Percentiles rank a stretch among this genome's conserved stretches.
These are phyloP conservation scores for Fonsecaea nubica DNA, from an alignment of 2,329 filamentous ascomycete species.

Conservation along the genomic window DNA sequence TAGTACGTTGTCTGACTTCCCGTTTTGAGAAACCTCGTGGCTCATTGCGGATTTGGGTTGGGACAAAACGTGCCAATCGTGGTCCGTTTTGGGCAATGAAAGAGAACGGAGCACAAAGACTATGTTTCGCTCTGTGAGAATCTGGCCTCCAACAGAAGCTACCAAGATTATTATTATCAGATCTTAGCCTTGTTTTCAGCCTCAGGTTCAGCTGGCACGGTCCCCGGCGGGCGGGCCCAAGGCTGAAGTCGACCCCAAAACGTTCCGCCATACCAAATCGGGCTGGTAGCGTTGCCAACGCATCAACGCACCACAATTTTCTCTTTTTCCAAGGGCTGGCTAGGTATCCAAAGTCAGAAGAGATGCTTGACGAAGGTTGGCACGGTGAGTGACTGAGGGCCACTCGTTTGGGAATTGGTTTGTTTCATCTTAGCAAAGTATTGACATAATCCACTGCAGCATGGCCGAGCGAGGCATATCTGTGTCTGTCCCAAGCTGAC, in stretches of 20 bases:
- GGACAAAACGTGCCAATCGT: background rate
- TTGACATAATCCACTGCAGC: background rate
- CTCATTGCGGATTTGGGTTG: background rate
- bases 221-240: background rate
- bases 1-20: background rate
- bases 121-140: background rate
- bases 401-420: background rate
- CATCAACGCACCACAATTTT: background rate
- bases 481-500: background rate
- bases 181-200: slow-evolving; percentile 8
- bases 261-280: background rate
- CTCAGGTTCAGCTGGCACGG: slow-evolving; percentile 5
- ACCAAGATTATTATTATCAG: background rate
- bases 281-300: background rate
- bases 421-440: background rate
- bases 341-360: background rate
- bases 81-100: background rate
- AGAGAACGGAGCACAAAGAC: background rate
- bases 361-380: background rate
- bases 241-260: slow-evolving; percentile 2
- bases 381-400: background rate
- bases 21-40: background rate
- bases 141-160: background rate
- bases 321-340: background rate
- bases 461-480: background rate